Conservation (phyloP, 495 filamentous ascomycete species). For the Delitschia confertaspora region DNA sequence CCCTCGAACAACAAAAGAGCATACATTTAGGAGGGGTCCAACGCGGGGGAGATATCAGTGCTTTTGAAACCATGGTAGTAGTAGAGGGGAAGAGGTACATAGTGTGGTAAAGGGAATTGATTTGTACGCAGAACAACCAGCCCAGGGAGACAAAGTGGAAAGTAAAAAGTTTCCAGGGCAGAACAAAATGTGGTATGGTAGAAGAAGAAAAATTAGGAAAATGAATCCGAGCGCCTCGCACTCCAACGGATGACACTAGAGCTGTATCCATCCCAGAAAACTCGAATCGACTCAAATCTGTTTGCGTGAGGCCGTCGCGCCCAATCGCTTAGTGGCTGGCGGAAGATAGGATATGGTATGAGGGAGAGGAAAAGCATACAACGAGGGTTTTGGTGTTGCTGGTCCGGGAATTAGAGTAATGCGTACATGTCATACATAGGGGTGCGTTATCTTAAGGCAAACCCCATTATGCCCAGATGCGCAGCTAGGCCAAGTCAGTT, state of each 20-base stretch:
- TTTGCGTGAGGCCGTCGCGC: slow-evolving; percentile 5
- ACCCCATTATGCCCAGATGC: slow-evolving; percentile 33
- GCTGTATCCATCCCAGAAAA: slow-evolving; percentile 14
- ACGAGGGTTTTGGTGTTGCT: slow-evolving; percentile 13
- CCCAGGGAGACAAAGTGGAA: slow-evolving; percentile 5
- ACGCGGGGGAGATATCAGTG: slow-evolving; percentile 1
- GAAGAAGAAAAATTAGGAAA: slow-evolving; percentile 1
- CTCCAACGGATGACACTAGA: slow-evolving; percentile 10
- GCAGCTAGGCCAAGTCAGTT: slow-evolving; percentile 29
- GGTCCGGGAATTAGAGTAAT: slow-evolving; percentile 14
- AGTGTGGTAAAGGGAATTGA: not conserved
- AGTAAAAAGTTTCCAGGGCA: slow-evolving; percentile 2
- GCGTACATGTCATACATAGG: slow-evolving; percentile 13
- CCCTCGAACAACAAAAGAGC: too few species aligned
- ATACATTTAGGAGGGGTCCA: too few species aligned
- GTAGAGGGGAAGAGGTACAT: not conserved
- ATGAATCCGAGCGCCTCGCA: slow-evolving; percentile 14
- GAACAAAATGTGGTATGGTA: slow-evolving; percentile 18
- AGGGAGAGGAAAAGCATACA: slow-evolving; percentile 13
- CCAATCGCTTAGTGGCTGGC: not conserved
- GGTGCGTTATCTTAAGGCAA: not conserved
- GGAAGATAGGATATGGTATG: not conserved
- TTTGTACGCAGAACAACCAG: slow-evolving; percentile 11
- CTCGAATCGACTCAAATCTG: slow-evolving; percentile 7
- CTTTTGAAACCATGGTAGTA: slow-evolving; percentile 5